A percentile compares a stretch with the other conserved stretches of the same genome.
phyloP scores from a whole-genome alignment of 768 basidiomycete species.

The Rhizopogon vesiculosus region DNA sequence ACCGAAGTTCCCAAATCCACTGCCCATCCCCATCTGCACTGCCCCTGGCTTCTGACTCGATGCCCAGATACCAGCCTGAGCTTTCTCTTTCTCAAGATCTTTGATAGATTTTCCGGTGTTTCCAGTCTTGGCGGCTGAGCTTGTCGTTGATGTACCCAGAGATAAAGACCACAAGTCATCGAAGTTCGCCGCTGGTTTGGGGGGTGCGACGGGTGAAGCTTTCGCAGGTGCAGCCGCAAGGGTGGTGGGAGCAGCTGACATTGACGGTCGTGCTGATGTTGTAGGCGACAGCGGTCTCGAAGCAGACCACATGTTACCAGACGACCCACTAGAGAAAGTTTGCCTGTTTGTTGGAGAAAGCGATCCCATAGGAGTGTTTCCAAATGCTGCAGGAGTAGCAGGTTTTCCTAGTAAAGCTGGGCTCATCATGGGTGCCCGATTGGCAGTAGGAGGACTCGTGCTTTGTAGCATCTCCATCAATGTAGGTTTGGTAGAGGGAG shows the following conservation, averaged over 20 bases:
- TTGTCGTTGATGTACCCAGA: constrained; percentile 42
- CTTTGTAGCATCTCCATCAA: constrained; percentile 46
- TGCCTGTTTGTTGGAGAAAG: constrained; percentile 25
- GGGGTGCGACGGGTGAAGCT: constrained; percentile 26
- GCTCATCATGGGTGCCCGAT: constrained; percentile 10
- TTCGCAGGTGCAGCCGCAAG: constrained; percentile 14
- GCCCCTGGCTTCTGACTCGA: constrained; percentile 21
- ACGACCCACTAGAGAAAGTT: constrained; percentile 11
- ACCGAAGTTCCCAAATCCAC: constrained; percentile 32
- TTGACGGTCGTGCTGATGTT: constrained; percentile 7
- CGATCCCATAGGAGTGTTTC: constrained; percentile 9
- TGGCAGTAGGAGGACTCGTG: constrained; percentile 24
- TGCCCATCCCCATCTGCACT: constrained; percentile 10
- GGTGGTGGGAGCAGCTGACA: constrained; percentile 11
- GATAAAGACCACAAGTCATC: constrained; percentile 90
- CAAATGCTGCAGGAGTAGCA: constrained; percentile 21
- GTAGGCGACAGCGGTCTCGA: constrained; percentile 23
- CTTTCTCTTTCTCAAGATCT: constrained; percentile 87
- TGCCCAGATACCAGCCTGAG: constrained; percentile 75
- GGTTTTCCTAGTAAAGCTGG: constrained; percentile 7
- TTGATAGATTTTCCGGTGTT: constrained; percentile 70
- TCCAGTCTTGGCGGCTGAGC: constrained; percentile 29
- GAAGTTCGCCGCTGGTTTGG: constrained; percentile 54
- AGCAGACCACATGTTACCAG: constrained; percentile 18
- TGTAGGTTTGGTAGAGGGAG: constrained; percentile 32